These are phyloP conservation scores for Beauveria medogensis DNA, from an alignment of 2,329 filamentous ascomycete genomes.

Conservation along the genomic window DNA sequence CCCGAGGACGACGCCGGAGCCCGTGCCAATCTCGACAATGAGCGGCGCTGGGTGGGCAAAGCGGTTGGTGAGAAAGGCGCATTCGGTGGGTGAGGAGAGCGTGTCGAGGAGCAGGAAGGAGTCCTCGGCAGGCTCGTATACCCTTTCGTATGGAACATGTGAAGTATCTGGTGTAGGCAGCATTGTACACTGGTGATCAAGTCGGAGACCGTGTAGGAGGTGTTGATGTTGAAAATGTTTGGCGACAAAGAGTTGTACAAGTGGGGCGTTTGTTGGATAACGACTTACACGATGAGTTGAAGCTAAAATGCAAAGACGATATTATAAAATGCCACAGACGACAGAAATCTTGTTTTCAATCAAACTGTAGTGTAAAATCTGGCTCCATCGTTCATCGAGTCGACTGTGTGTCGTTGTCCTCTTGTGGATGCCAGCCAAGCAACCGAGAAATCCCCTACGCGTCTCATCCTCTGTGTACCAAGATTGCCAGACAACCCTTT, in stretches of 20 bases:
- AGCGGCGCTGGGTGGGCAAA: conserved; percentile 53
- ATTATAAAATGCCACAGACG: background rate
- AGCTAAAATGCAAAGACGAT: background rate
- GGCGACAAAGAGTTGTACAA: conserved; percentile 1
- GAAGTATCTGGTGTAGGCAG: conserved; percentile 89
- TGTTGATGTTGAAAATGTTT: conserved; percentile 6
- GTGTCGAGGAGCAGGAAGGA: conserved; percentile 92
- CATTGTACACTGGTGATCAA: conserved; percentile 41
- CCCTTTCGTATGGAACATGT: conserved; percentile 77
- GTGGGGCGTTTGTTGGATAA: background rate
- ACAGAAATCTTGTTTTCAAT: too few relatives aligned
- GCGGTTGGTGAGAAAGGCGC: conserved; percentile 54
- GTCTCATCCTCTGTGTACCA: too few relatives aligned
- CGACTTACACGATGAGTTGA: background rate
- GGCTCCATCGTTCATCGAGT: background rate
- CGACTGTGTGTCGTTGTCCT: background rate
- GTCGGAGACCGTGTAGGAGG: conserved; percentile 6
- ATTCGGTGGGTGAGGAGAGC: conserved; percentile 64
- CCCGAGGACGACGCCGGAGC: conserved; percentile 87
- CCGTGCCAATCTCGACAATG: conserved; percentile 79
- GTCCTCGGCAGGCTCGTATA: conserved; percentile 95
- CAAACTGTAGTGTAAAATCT: too few relatives aligned
- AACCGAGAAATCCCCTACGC: background rate
- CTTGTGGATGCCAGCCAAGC: background rate
- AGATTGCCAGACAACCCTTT: too few relatives aligned